Evolutionary conservation across 2,329 filamentous ascomycete species (phyloP).

Genomic region (Beauveria scarabaeidicola): DNA sequence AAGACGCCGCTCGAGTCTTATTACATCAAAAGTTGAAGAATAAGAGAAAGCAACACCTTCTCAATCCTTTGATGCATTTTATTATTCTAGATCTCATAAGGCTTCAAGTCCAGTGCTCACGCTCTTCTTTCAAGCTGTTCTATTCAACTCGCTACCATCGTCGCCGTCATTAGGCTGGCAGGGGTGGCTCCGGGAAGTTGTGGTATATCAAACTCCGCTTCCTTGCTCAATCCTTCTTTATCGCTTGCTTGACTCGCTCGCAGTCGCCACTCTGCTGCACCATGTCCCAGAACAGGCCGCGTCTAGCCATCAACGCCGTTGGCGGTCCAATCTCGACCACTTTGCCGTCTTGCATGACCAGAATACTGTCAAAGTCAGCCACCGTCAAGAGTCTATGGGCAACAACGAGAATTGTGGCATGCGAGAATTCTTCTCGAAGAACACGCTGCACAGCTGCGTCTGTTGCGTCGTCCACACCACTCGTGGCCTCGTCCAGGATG

Average conservation of each 20-base stretch:
- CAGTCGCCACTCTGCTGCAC: slow-evolving; percentile 11
- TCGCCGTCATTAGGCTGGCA: no score
- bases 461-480: slow-evolving; percentile 6
- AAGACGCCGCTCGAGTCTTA: no score
- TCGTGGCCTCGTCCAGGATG: slow-evolving; percentile 12
- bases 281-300: slow-evolving; percentile 7
- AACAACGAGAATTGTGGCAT: slow-evolving; percentile 8
- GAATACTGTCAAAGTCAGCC: slow-evolving; percentile 4
- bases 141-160: no score
- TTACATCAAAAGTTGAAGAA: no score
- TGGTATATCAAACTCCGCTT: no score
- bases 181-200: no score
- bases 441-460: slow-evolving; percentile 9
- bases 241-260: background rate
- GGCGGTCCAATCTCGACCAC: slow-evolving; percentile 6
- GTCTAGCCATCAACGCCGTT: background rate
- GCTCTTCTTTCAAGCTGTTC: no score
- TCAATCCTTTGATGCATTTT: no score
- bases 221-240: background rate
- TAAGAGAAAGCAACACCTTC: no score
- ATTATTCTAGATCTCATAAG: no score
- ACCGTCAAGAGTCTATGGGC: slow-evolving; percentile 11
- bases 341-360: slow-evolving; percentile 9
- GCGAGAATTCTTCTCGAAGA: slow-evolving; percentile 1
- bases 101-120: no score